These are phyloP conservation scores for Mucor circinelloides DNA, from an alignment of 371 early-diverging fungal genomes.

Conservation along the genomic window DNA sequence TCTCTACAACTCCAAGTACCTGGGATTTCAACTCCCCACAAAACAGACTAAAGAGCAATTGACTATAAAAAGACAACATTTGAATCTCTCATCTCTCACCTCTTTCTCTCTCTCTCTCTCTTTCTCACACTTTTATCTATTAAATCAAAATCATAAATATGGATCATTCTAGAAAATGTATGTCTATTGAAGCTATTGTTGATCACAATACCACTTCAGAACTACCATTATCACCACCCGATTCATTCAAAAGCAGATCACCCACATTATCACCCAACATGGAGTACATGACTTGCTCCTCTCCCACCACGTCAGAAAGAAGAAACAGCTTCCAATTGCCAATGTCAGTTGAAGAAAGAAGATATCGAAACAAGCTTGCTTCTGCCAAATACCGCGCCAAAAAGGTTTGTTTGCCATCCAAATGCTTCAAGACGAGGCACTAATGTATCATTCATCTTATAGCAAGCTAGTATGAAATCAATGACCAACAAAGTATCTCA, in stretches of 20 bases:
- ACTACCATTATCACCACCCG: constrained; percentile 34
- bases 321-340: constrained; percentile 18
- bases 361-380: constrained; percentile 26
- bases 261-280: constrained; percentile 17
- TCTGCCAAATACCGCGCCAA: constrained; percentile 33
- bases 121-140: neutral
- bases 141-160: constrained; percentile 11
- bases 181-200: constrained; percentile 39
- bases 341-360: constrained; percentile 26
- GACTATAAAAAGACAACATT: neutral
- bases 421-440: neutral
- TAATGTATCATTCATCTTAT: neutral
- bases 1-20: neutral
- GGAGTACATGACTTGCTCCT: constrained; percentile 2
- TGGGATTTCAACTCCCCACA: neutral
- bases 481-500: constrained; percentile 23
- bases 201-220: constrained; percentile 12
- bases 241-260: constrained; percentile 23
- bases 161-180: constrained; percentile 28
- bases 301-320: constrained; percentile 4
- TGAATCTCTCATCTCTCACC: neutral
- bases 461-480: constrained; percentile 28
- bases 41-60: neutral
- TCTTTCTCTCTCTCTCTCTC: constrained; percentile 8
- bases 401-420: constrained; percentile 12